Percentiles rank a stretch among this genome's conserved stretches.
Conservation (phyloP, 495 filamentous ascomycete species). For the Daldinia decipiens region DNA sequence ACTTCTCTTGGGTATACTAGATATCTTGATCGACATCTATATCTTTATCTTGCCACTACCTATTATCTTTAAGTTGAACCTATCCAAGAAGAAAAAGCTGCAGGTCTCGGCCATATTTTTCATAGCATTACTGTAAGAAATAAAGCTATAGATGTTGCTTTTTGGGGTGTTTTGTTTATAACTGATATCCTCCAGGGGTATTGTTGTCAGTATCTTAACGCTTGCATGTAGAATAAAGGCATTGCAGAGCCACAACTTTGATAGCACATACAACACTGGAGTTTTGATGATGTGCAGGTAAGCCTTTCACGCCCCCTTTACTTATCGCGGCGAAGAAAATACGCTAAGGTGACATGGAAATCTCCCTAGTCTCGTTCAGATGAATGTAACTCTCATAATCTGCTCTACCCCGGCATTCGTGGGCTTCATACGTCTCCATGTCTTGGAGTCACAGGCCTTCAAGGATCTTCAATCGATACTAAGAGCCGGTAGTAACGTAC, state of each 20-base stretch:
- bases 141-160: neutral
- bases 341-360: neutral
- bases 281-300: conserved; percentile 1
- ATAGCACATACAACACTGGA: conserved; percentile 3
- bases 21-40: conserved; percentile 3
- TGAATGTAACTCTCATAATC: neutral
- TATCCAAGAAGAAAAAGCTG: neutral
- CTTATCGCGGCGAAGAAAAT: neutral
- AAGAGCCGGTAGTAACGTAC: neutral
- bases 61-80: conserved; percentile 1
- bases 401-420: conserved; percentile 2
- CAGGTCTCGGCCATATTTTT: conserved; percentile 1
- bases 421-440: neutral
- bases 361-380: neutral
- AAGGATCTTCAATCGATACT: neutral
- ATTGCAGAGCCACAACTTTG: neutral
- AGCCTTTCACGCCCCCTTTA: neutral
- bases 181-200: neutral
- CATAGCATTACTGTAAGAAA: neutral
- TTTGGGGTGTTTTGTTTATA: neutral
- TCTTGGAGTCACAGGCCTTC: neutral
- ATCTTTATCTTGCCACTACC: conserved; percentile 3
- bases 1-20: neutral
- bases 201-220: neutral
- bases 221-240: neutral